A percentile compares a stretch with the other conserved stretches of the same genome.
Evolutionary conservation across 352 stramenopile species (phyloP).

Genomic region (Blastocystis hominis): DNA sequence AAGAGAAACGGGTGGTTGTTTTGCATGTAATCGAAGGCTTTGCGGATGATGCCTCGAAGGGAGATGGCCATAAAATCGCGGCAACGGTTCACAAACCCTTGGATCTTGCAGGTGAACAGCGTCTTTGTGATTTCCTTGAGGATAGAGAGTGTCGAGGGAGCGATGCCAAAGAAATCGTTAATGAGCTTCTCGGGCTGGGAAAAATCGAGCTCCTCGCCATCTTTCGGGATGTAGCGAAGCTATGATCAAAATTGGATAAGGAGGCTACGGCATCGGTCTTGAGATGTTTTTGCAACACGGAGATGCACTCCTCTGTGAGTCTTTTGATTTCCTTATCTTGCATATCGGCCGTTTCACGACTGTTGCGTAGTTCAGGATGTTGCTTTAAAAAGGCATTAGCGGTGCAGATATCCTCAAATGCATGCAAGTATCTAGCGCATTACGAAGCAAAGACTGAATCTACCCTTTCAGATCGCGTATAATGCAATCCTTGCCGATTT

Average conservation of each 20-base stretch:
- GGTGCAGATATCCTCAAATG: constrained; percentile 4
- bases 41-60: constrained; percentile 6
- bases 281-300: not conserved
- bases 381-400: not conserved
- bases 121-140: constrained; percentile 34
- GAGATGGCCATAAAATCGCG: constrained; percentile 23
- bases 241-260: not conserved
- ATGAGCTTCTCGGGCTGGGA: not conserved
- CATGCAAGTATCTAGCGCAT: constrained; percentile 8
- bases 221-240: not conserved
- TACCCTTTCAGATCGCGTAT: not conserved
- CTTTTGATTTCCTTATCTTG: not conserved
- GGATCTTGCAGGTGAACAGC: not conserved
- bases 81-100: constrained; percentile 9
- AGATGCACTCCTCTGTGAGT: constrained; percentile 23
- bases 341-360: not conserved
- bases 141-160: not conserved
- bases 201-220: not conserved
- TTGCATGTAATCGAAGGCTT: not conserved
- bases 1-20: not conserved
- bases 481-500: not conserved
- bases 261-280: not conserved
- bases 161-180: constrained; percentile 20
- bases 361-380: not conserved
- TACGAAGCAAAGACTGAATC: not conserved